Conservation (phyloP, 148 eudicot genomes). For the Suaeda aralocaspica region DNA sequence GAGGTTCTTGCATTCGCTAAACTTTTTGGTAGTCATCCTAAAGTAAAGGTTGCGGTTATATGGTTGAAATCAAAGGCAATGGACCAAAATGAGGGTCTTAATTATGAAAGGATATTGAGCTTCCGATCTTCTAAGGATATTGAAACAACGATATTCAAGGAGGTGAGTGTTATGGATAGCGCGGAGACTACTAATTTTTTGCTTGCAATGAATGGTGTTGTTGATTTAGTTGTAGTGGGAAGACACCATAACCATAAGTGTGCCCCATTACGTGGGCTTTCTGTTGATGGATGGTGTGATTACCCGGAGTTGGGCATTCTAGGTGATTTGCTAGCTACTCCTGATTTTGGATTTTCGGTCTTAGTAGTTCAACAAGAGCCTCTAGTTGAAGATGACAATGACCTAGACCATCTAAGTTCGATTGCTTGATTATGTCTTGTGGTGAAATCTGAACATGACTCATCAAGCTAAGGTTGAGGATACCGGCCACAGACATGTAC, state of each 20-base stretch:
- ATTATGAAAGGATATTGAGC: slow-evolving; percentile 22
- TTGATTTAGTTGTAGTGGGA: slow-evolving; percentile 35
- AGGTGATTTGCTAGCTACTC: slow-evolving; percentile 31
- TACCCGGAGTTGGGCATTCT: slow-evolving; percentile 37
- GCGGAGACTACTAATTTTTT: slow-evolving; percentile 24
- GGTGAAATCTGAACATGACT: background rate
- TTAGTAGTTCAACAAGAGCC: slow-evolving; percentile 31
- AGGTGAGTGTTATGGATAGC: slow-evolving; percentile 26
- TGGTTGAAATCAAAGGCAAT: slow-evolving; percentile 16
- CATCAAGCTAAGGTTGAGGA: too few species aligned
- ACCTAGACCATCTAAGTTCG: background rate
- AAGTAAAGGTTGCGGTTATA: slow-evolving; percentile 17
- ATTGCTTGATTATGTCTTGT: background rate
- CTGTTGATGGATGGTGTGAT: slow-evolving; percentile 28
- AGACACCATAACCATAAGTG: slow-evolving; percentile 25
- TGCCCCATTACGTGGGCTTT: slow-evolving; percentile 20
- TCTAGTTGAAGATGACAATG: background rate
- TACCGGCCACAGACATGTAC: too few species aligned
- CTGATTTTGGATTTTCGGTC: slow-evolving; percentile 29
- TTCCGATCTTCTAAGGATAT: background rate
- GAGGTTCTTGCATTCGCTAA: slow-evolving; percentile 35
- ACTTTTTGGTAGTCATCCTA: slow-evolving; percentile 30
- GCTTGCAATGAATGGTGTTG: slow-evolving; percentile 19
- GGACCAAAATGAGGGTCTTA: background rate
- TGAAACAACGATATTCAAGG: slow-evolving; percentile 11